Evolutionary conservation across 2,329 filamentous ascomycete genomes (phyloP).

Genomic region (Colletotrichum spaethianum): DNA sequence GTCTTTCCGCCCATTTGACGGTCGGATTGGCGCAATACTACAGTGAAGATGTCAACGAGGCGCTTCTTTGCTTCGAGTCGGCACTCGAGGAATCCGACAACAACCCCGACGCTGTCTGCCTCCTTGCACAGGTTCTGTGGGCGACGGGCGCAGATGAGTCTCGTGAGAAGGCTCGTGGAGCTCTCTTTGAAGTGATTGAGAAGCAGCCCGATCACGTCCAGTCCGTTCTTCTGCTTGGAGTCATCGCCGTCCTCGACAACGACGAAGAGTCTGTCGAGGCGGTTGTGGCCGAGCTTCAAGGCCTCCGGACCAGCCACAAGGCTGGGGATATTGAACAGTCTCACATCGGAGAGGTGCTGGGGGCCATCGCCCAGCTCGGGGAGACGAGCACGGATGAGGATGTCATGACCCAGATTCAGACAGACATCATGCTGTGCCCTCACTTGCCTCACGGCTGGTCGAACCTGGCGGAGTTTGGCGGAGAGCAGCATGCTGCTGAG

Average conservation of each 20-base stretch:
- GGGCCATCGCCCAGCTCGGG: slow-evolving; percentile 77
- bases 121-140: slow-evolving; percentile 94
- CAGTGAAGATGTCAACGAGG: slow-evolving; percentile 73
- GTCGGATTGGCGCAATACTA: slow-evolving; percentile 88
- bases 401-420: slow-evolving; percentile 76
- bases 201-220: slow-evolving; percentile 81
- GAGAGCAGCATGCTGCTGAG: slow-evolving; percentile 71
- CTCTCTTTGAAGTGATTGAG: slow-evolving; percentile 86
- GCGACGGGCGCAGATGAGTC: slow-evolving; percentile 84
- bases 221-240: slow-evolving; percentile 84
- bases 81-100: slow-evolving; percentile 83
- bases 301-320: slow-evolving; percentile 76
- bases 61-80: slow-evolving; percentile 84
- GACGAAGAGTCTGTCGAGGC: slow-evolving; percentile 86
- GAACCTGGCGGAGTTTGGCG: slow-evolving; percentile 74
- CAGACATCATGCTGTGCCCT: slow-evolving; percentile 85
- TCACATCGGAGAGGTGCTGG: slow-evolving; percentile 80
- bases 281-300: slow-evolving; percentile 82
- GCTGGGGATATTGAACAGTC: slow-evolving; percentile 75
- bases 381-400: slow-evolving; percentile 64
- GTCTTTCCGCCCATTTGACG: slow-evolving; percentile 88
- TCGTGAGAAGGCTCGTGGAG: slow-evolving; percentile 80
- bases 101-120: slow-evolving; percentile 87
- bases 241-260: slow-evolving; percentile 85
- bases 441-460: slow-evolving; percentile 86